A percentile compares a stretch with the other conserved stretches of the same genome.
Conservation (phyloP, 129 eudicot genomes). For the Pseudognaphalium luteoalbum region DNA sequence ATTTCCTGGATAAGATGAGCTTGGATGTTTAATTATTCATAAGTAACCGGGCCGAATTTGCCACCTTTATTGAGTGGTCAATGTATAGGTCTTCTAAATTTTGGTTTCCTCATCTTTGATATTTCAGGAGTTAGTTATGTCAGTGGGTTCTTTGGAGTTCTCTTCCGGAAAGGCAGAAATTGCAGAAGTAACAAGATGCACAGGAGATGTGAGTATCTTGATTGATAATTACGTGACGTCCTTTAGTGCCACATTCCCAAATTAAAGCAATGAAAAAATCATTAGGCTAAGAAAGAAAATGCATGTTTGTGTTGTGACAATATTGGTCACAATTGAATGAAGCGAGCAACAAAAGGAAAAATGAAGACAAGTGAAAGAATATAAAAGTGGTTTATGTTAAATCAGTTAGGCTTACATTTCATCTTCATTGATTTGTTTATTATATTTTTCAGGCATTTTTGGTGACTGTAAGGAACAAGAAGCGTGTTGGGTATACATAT, state of each 20-base stretch:
- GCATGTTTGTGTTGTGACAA: neutral
- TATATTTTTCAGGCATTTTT: constrained; percentile 67
- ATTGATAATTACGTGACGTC: neutral
- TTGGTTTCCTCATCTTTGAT: constrained; percentile 1
- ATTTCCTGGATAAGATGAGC: neutral
- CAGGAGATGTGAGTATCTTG: constrained; percentile 79
- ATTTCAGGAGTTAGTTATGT: constrained; percentile 73
- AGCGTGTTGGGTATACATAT: constrained; percentile 89
- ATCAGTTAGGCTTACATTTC: neutral
- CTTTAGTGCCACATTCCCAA: neutral
- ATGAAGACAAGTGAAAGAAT: neutral
- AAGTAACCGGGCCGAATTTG: neutral
- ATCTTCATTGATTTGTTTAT: constrained; percentile 13
- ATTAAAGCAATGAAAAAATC: neutral
- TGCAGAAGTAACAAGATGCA: constrained; percentile 77
- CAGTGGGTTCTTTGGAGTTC: constrained; percentile 71
- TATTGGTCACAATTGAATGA: neutral
- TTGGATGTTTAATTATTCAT: neutral
- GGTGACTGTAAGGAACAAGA: constrained; percentile 90
- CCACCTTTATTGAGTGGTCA: neutral
- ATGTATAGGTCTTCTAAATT: neutral
- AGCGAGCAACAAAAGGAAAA: neutral
- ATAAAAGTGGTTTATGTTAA: constrained; percentile 12
- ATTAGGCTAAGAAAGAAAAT: neutral
- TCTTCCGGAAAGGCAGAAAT: constrained; percentile 84